Base-by-base conservation (phyloP, 2,329 filamentous ascomycete species). In the Ophiostoma triangulosporum region DNA sequence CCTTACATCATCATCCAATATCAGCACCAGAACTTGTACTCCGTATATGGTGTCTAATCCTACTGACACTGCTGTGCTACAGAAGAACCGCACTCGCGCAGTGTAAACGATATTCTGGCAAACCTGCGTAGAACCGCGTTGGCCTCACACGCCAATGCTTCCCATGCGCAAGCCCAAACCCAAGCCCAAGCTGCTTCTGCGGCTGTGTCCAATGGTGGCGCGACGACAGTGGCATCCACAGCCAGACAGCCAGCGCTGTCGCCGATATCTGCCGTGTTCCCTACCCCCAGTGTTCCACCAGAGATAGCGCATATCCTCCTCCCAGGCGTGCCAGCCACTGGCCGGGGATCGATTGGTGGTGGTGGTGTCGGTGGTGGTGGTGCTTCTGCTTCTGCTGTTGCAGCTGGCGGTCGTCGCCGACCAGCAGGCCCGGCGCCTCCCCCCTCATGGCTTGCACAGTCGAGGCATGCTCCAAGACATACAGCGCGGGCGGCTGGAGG, bases 41-140 rank as follows among this genome's bases (percentile, higher is more conserved):
- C n/a, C n/a, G n/a, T n/a, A n/a, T n/a, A n/a, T n/a, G n/a, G n/a
- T n/a, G n/a, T n/a, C n/a, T 43, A 24, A 12, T 22, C 12, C 9
- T 17, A 49, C 22, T 35, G 46, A 48, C 46, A 32, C n/a, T 33
- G 27, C 17, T 54, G 50, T 56, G 36, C 22, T 24, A 58, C 53
- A 59, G 58, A 59, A 29, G 58, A 57, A 26, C 54, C 57, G 8
- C 54, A 56, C 35, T 38, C 52, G 48, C 69, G 67, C 50, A 67
- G 73, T 56, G 80, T 83, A 62, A 83, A 83, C 63, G 74, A 82
- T 57, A 68, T 81, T 57, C 73, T 83, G 61, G 72, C 76, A 56
- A 74, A 72, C 57, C 63, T 81, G 59, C 77, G 80, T 62, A 75
- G 72, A 61, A 67, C 68, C 52, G 69, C 68, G 48, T 54, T 70